Percentiles rank a stretch among this genome's conserved stretches.
Evolutionary conservation across 2,329 filamentous ascomycete genomes (phyloP).

Genomic region (Stagonosporopsis chrysanthemi): DNA sequence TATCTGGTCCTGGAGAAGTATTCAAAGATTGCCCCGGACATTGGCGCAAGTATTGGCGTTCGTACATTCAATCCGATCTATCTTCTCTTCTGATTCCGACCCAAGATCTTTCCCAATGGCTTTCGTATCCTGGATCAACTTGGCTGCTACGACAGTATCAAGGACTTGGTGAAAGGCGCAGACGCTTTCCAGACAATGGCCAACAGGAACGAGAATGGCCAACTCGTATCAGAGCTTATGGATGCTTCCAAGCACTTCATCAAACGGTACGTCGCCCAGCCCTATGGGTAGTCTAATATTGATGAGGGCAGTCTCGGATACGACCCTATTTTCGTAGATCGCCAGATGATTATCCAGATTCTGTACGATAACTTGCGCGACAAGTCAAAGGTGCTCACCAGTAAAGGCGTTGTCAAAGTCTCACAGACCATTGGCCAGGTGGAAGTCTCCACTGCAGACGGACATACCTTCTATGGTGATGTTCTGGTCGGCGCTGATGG

Average conservation of each 20-base stretch:
- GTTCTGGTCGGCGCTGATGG: conserved; percentile 28
- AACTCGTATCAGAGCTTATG: not conserved
- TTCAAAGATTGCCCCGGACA: conserved; percentile 17
- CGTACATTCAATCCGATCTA: not conserved
- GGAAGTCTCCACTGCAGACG: conserved; percentile 15
- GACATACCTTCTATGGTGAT: conserved; percentile 9
- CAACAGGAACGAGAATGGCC: conserved; percentile 1
- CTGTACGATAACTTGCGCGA: conserved; percentile 23
- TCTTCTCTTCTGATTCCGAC: not conserved
- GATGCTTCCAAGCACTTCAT: not conserved
- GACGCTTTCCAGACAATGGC: not conserved
- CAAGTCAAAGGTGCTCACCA: conserved; percentile 18
- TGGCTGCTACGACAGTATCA: conserved; percentile 14
- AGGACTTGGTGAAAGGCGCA: not conserved
- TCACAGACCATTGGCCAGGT: conserved; percentile 6
- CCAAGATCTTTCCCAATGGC: conserved; percentile 19
- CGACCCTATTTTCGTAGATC: conserved; percentile 18
- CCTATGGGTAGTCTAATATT: not conserved
- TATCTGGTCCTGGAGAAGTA: conserved; percentile 25
- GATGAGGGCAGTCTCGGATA: not conserved
- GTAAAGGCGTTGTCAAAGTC: conserved; percentile 10
- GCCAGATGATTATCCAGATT: conserved; percentile 19
- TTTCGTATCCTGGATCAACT: conserved; percentile 29
- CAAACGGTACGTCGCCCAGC: not conserved
- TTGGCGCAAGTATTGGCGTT: conserved; percentile 30